These are phyloP conservation scores for Boechera retrofracta DNA, from an alignment of 345 rosid genomes.

Conservation along the genomic window DNA sequence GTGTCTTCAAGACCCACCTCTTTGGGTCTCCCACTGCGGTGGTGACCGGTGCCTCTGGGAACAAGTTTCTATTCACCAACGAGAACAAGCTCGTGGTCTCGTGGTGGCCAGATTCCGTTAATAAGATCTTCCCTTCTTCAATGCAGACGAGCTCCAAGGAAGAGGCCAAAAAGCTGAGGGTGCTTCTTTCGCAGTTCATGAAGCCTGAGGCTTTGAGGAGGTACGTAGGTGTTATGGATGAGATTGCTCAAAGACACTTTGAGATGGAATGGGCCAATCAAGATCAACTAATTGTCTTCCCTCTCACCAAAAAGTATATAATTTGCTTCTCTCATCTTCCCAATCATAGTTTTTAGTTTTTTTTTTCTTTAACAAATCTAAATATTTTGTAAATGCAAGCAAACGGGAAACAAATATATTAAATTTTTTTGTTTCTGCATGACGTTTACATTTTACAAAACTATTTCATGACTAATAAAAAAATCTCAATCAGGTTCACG, in stretches of 20 bases:
- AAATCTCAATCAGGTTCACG: slow-evolving; percentile 32
- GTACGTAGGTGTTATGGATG: slow-evolving; percentile 47
- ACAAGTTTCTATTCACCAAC: slow-evolving; percentile 54
- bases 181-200: slow-evolving; percentile 45
- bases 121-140: slow-evolving; percentile 54
- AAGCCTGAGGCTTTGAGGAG: slow-evolving; percentile 52
- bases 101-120: slow-evolving; percentile 56
- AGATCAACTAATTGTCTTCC: slow-evolving; percentile 40
- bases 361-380: not conserved
- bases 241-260: slow-evolving; percentile 44
- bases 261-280: slow-evolving; percentile 44
- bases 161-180: slow-evolving; percentile 48
- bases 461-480: not conserved
- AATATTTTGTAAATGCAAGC: not conserved
- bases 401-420: no score
- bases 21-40: slow-evolving; percentile 45
- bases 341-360: no score
- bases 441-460: not conserved
- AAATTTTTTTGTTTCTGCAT: no score
- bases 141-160: slow-evolving; percentile 40
- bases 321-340: not conserved
- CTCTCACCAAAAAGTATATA: slow-evolving; percentile 44
- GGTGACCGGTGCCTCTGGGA: slow-evolving; percentile 47
- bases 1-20: slow-evolving; percentile 47
- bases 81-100: slow-evolving; percentile 50